phyloP scores from a whole-genome alignment of 2,329 filamentous ascomycete species.

The Nemania bipapillata region DNA sequence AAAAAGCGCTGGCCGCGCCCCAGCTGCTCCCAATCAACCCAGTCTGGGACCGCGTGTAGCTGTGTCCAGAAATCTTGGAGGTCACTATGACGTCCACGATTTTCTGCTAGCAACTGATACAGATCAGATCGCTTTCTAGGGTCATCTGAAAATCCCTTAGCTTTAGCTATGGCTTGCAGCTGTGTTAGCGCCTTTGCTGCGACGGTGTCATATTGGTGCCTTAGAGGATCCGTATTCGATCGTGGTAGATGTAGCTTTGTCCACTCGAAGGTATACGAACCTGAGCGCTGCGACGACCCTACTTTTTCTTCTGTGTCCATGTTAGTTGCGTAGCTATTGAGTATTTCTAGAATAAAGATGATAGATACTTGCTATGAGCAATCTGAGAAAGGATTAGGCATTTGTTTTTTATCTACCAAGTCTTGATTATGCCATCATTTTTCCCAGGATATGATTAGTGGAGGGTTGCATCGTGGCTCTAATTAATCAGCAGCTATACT shows the following conservation, averaged over 20 bases:
- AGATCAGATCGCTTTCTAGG: constrained; percentile 33
- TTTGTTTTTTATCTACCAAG: background rate
- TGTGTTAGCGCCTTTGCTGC: constrained; percentile 19
- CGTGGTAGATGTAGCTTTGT: constrained; percentile 35
- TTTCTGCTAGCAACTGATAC: constrained; percentile 28
- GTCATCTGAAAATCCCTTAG: constrained; percentile 27
- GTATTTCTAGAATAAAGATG: background rate
- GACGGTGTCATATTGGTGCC: constrained; percentile 29
- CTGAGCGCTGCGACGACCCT: constrained; percentile 24
- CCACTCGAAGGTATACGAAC: constrained; percentile 24
- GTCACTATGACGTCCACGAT: constrained; percentile 14
- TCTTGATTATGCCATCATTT: background rate
- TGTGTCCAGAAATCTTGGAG: constrained; percentile 63
- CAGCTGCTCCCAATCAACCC: constrained; percentile 76
- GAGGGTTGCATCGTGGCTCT: background rate
- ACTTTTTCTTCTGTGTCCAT: constrained; percentile 20
- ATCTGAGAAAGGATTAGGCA: background rate
- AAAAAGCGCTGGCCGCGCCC: constrained; percentile 69
- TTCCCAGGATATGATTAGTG: background rate
- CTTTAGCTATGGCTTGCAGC: constrained; percentile 28
- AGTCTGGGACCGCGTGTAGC: constrained; percentile 68
- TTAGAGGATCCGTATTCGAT: constrained; percentile 29
- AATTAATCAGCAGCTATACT: background rate
- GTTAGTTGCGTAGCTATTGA: background rate
- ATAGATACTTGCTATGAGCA: background rate